phyloP scores from a whole-genome alignment of 148 eudicot species.

The Nepenthes gracilis region DNA sequence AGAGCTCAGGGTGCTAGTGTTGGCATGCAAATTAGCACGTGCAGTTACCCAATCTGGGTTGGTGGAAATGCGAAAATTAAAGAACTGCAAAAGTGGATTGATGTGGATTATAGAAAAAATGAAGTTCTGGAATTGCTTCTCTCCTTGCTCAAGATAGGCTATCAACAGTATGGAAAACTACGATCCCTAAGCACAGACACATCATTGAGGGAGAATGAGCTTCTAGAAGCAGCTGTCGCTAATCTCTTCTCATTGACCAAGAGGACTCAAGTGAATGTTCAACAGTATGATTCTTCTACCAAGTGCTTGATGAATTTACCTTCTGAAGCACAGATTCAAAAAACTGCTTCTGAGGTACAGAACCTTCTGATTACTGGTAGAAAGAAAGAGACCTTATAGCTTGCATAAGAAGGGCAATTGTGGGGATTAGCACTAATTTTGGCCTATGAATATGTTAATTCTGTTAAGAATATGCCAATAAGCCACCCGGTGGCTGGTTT shows the following conservation, averaged over 20 bases:
- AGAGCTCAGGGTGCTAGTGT: conserved; percentile 14
- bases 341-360: conserved; percentile 36
- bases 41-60: conserved; percentile 54
- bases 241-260: conserved; percentile 35
- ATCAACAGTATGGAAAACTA: conserved; percentile 87
- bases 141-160: conserved; percentile 80
- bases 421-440: conserved; percentile 36
- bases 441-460: conserved; percentile 28
- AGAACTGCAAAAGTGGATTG: conserved; percentile 88
- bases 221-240: conserved; percentile 36
- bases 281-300: conserved; percentile 7
- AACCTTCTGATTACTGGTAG: conserved; percentile 29
- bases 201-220: conserved; percentile 44
- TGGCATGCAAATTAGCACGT: conserved; percentile 23
- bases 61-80: conserved; percentile 73
- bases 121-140: conserved; percentile 63
- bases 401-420: conserved; percentile 41
- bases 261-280: conserved; percentile 13
- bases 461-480: conserved; percentile 37
- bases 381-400: conserved; percentile 38
- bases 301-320: conserved; percentile 27
- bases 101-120: conserved; percentile 37
- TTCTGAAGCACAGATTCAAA: conserved; percentile 33
- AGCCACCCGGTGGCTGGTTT: conserved; percentile 28
- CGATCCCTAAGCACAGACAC: conserved; percentile 73